These are phyloP conservation scores for Wickerhamomyces kurtzmanii DNA, from an alignment of 805 yeast genomes.

Conservation along the genomic window DNA sequence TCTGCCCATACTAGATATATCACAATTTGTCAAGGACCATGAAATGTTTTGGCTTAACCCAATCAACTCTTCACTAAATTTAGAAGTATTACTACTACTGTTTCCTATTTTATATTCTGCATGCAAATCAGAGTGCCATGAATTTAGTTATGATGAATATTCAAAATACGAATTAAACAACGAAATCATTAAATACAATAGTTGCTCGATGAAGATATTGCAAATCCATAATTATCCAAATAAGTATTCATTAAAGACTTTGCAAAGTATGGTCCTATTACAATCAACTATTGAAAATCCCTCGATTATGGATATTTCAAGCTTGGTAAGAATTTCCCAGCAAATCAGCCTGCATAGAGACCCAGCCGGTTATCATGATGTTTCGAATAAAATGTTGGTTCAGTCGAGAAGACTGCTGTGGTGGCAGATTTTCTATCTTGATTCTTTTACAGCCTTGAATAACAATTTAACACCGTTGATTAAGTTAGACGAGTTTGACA, in stretches of 20 bases:
- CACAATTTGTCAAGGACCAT: conserved; percentile 33
- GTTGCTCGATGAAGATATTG: conserved; percentile 38
- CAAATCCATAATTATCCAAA: conserved; percentile 41
- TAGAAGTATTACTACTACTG: conserved; percentile 37
- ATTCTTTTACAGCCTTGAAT: conserved; percentile 45
- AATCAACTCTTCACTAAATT: conserved; percentile 15
- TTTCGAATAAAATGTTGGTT: conserved; percentile 35
- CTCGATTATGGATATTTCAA: conserved; percentile 44
- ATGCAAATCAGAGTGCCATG: conserved; percentile 50
- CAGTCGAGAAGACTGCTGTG: conserved; percentile 49
- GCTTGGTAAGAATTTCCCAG: conserved; percentile 46
- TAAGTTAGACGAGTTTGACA: conserved; percentile 42
- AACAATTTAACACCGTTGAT: conserved; percentile 47
- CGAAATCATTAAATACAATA: conserved; percentile 39
- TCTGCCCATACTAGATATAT: conserved; percentile 40
- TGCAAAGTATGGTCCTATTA: conserved; percentile 37
- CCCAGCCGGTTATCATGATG: conserved; percentile 42
- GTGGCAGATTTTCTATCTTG: conserved; percentile 60
- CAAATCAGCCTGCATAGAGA: conserved; percentile 48
- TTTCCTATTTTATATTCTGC: conserved; percentile 51
- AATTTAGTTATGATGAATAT: conserved; percentile 32
- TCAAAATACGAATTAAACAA: conserved; percentile 21
- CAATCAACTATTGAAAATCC: conserved; percentile 48
- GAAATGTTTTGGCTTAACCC: conserved; percentile 36
- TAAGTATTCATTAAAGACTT: conserved; percentile 28